These are phyloP conservation scores for Fusarium equiseti DNA, from an alignment of 2,329 filamentous ascomycete species.

Conservation along the genomic window DNA sequence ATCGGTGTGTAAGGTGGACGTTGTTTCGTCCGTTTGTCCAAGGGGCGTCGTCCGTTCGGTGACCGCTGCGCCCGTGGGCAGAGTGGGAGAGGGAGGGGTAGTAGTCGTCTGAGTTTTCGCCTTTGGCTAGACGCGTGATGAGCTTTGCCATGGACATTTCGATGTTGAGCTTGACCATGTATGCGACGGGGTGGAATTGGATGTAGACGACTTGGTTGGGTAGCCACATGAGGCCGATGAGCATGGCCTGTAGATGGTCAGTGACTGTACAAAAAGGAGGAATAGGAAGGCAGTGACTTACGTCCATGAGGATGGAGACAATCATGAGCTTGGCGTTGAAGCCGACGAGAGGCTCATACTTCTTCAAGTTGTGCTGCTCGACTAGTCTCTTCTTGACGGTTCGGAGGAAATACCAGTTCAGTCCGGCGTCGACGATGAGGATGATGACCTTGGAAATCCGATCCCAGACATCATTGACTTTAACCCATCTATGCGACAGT, in stretches of 20 bases:
- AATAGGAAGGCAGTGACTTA: conserved; percentile 32
- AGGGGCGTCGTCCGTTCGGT: conserved; percentile 13
- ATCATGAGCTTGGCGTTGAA: conserved; percentile 64
- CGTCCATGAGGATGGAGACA: conserved; percentile 63
- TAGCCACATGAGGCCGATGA: conserved; percentile 53
- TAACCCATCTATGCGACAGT: conserved; percentile 47
- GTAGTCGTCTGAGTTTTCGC: conserved; percentile 34
- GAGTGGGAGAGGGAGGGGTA: conserved; percentile 41
- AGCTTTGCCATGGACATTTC: conserved; percentile 67
- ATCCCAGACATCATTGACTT: conserved; percentile 65
- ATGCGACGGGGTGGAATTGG: conserved; percentile 64
- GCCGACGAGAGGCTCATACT: conserved; percentile 62
- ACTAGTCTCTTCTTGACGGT: conserved; percentile 61
- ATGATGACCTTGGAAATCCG: conserved; percentile 65
- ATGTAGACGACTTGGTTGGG: conserved; percentile 55
- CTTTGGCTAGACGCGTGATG: conserved; percentile 55
- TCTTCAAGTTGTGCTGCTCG: conserved; percentile 60
- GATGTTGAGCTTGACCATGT: conserved; percentile 66
- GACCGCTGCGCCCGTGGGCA: conserved; percentile 15
- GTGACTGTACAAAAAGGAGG: accelerated
- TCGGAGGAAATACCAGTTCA: conserved; percentile 65
- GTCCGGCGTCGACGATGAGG: conserved; percentile 60
- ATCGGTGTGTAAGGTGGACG: conserved; percentile 35
- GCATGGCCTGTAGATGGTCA: conserved; percentile 18
- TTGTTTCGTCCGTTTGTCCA: conserved; percentile 30